Base-by-base conservation (phyloP, 108 stramenopile genomes). In the Skeletonema marinoi region DNA sequence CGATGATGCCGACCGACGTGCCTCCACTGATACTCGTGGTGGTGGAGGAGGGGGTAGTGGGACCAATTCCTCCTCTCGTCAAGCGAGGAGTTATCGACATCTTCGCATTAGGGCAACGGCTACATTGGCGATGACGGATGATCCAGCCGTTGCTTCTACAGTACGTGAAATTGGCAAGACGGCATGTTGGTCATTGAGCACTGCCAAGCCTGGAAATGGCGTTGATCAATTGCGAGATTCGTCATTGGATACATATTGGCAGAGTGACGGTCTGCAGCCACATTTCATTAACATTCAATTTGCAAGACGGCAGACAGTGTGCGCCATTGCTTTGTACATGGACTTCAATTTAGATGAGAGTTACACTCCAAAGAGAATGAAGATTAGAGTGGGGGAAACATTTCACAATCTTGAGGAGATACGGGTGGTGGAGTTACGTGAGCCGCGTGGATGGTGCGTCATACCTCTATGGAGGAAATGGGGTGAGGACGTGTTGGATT, bases 201-300 rank as follows among this genome's bases (percentile, higher is more conserved):
- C 95, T 8, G 97, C 98, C 68, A 99, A 99, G 78, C 98, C 98
- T 12, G 98, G 98, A 14, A 99, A 98, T 76, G 98, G 98, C 2
- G 96, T 99, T 8, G 97, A 97, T 61, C 97, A 98, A 85, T 78
- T 99, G 8, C 80, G 93, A 38, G 93, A 96, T 71, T 75, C 78
- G 5, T 83, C 75, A 73, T 62, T 78, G 13, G 93, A 96, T 32
- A 97, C 97, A 1, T 98, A 98, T 68, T 99, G 98, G 98, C 98
- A 99, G 74, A 89, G 81, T 44, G 97, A 98, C 80, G 97, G 98
- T 4, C 76, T 81, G 12, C 96, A 96, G 71, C 98, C 98, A 8
- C 98, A 99, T 68, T 86, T 86, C 46, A 96, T 99, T 66, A 98
- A 95, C 78, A 90, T 98, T 30, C 97, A 97, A 82, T 99, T 98